Base-by-base conservation (phyloP, 2,329 filamentous ascomycete species). In the Stachybotrys chlorohalonatus region DNA sequence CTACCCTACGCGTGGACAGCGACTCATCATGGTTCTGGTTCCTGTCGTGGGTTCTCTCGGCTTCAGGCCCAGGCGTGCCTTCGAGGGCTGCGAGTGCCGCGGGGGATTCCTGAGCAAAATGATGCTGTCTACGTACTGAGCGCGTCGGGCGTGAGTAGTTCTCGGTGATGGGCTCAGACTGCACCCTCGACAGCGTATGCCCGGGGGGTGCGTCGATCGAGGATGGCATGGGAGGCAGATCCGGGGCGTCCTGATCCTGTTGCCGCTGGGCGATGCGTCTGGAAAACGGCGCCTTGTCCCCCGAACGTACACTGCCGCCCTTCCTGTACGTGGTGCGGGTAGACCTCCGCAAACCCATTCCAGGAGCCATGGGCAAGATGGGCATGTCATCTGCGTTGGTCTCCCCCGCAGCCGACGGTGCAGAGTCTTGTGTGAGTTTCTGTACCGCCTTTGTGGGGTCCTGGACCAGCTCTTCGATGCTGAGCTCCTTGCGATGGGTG, bases 301-400 rank as follows among this genome's bases (percentile, higher is more conserved):
- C 87, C 60, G 86, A 89, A 52, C 88, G 86, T 58, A 96, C 70
- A 73, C 92, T 96, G 39, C 92, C 92, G 55, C 89, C 79, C 63
- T 84, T 90, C 63, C 92, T 80, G 69, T 97, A 97, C 31, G 89
- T 93, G 6, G 94, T 99, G 54, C 90, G 83, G 17, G 91, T 99
- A 11, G 94, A 96, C 58, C 94, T 83, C 62, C 94, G 87, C 51
- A 99, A 74, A 36, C 90, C 89, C 69, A 87, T 84, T 4, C 90
- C 90, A 1, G 85, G 84, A 17, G 87, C 84, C 55, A 87, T 82
- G 1, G 91, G 89, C 47, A 97, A 74, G 59, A 97, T 96, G 7
- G 92, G 91, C 74, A 88, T 86, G 66, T 97, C 93, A 47, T 90
- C 89, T 62, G 64, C 62, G 66, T 70, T 62, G 64, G 70, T 60